Base-by-base conservation (phyloP, 805 yeast genomes). In the Hermanozyma aechmeae region DNA sequence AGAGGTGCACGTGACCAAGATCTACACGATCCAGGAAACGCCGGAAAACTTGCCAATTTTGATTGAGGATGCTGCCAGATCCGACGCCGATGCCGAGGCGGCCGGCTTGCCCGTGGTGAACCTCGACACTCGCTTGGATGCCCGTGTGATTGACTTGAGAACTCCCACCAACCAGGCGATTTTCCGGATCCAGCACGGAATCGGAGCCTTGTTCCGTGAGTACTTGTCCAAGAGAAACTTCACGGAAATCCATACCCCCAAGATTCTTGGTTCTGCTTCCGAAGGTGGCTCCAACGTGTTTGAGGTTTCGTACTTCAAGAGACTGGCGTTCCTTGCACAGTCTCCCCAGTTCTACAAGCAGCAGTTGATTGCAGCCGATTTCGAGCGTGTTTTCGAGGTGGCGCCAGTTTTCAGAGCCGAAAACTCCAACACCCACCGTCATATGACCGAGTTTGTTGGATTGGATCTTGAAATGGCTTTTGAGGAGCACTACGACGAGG, bases 391-490 rank as follows among this genome's bases (percentile, higher is more conserved):
- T 27, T 92, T 76, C 54, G 99, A 92, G 66, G 72, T 92, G 50
- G 97, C 92, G 2, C 97, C 99, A 21, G 97, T 92, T 25, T 92
- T 92, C 74, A 77, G 99, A 64, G 99, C 99, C 33, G 99, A 92
- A 61, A 89, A 92, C 71, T 89, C 97, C 38, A 87, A 92, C 68
- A 89, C 98, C 13, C 97, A 92, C 61, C 87, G 99, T 66, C 99
- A 92, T 62, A 79, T 92, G 95, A 92, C 99, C 33, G 99, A 92
- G 63, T 92, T 92, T 58, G 82, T 81, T 38, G 99, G 99, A 34
- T 76, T 93, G 48, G 99, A 92, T 69, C 63, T 92, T 63, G 99
- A 92, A 64, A 86, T 92, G 95, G 83, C 96, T 8, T 82, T 92
- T 52, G 97, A 92, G 65, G 96, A 87, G 65, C 96, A 92, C 64